Conservation (phyloP, 1,139 yeast species). For the Yamadazyma sp. region DNA sequence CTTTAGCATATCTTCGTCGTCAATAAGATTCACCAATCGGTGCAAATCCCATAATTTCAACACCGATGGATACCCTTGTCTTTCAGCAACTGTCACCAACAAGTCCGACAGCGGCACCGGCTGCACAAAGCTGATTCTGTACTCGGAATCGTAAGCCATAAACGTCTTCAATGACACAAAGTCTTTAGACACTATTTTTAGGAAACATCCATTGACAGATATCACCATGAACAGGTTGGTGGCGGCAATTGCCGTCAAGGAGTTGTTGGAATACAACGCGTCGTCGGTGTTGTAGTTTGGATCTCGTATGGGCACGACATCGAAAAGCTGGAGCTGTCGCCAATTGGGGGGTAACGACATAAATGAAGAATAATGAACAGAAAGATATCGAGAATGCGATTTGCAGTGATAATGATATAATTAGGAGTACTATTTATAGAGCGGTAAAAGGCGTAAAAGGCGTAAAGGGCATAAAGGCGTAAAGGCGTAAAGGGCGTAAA, state of each 20-base stretch:
- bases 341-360: constrained; percentile 47
- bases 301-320: constrained; percentile 78
- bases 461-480: too few species aligned
- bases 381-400: neutral
- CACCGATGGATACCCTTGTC: constrained; percentile 65
- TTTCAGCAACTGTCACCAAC: constrained; percentile 72
- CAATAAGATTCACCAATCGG: constrained; percentile 36
- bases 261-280: constrained; percentile 78
- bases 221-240: constrained; percentile 54
- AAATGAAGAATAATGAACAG: too few species aligned
- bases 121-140: constrained; percentile 57
- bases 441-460: too few species aligned
- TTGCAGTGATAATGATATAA: too few species aligned
- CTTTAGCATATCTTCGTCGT: constrained; percentile 29
- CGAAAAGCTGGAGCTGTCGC: constrained; percentile 90
- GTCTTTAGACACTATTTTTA: constrained; percentile 58
- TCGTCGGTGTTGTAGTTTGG: constrained; percentile 66
- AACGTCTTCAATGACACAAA: constrained; percentile 49
- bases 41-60: constrained; percentile 74
- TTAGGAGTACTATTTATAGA: too few species aligned
- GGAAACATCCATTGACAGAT: constrained; percentile 53
- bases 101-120: constrained; percentile 48
- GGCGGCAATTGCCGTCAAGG: constrained; percentile 61
- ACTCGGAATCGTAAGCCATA: constrained; percentile 63
- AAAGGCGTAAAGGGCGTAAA: too few species aligned